These are phyloP conservation scores for Daldinia childiae DNA, from an alignment of 495 filamentous ascomycete species.

Conservation along the genomic window DNA sequence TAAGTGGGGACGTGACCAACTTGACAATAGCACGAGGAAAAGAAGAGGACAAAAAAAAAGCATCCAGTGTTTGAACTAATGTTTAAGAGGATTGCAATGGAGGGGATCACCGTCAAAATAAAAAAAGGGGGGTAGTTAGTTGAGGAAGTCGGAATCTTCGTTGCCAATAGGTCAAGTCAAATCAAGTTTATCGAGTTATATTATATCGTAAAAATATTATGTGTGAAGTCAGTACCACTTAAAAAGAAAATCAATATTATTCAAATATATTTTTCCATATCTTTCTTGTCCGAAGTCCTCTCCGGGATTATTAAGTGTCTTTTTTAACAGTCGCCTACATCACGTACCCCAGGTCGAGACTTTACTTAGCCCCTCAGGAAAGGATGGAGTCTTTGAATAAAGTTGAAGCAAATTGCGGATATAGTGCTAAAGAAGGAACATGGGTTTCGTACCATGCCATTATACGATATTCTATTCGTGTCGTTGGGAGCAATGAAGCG, in stretches of 20 bases:
- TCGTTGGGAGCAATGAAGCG: background rate
- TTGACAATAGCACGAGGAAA: conserved; percentile 14
- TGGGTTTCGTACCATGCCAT: background rate
- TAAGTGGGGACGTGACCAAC: conserved; percentile 24
- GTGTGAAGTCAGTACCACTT: background rate
- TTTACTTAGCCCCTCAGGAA: no score
- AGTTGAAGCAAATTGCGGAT: background rate
- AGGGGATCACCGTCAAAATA: conserved; percentile 4
- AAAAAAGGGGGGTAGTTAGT: conserved; percentile 21
- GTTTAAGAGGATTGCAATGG: conserved; percentile 5
- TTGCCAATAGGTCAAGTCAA: conserved; percentile 29
- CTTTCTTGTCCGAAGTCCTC: no score
- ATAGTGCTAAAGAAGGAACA: background rate
- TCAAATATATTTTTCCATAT: no score
- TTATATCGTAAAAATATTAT: background rate
- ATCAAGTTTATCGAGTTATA: conserved; percentile 34
- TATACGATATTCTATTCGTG: background rate
- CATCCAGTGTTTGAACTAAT: background rate
- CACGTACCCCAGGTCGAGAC: no score
- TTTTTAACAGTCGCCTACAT: no score
- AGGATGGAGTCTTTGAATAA: background rate
- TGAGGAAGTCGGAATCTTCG: conserved; percentile 22
- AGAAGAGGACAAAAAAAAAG: background rate
- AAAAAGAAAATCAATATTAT: background rate
- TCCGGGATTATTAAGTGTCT: no score